These are phyloP conservation scores for Coniochaeta sp. DNA, from an alignment of 2,329 filamentous ascomycete genomes.

Conservation along the genomic window DNA sequence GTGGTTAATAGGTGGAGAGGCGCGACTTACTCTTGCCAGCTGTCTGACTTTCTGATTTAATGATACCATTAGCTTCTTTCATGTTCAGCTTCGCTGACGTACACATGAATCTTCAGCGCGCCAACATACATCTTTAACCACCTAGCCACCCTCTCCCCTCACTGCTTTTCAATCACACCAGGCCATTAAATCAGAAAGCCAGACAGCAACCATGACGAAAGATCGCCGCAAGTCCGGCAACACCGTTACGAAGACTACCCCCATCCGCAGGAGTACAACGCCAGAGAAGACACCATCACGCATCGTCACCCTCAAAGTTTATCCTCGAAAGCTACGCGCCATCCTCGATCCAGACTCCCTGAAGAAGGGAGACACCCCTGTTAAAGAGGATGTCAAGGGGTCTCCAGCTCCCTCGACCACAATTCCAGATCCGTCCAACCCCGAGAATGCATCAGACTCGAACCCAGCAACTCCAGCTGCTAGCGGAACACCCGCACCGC, in stretches of 20 bases:
- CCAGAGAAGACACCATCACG: constrained; percentile 19
- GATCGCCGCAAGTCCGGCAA: constrained; percentile 34
- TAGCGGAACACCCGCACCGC: constrained; percentile 44
- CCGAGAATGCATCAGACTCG: constrained; percentile 52
- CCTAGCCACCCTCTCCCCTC: not conserved
- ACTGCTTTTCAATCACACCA: constrained; percentile 1
- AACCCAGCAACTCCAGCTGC: constrained; percentile 51
- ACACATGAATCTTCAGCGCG: no score
- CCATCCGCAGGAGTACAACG: constrained; percentile 8
- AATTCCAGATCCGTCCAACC: constrained; percentile 26
- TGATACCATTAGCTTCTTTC: not conserved
- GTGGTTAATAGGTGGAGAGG: not conserved
- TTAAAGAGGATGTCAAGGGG: constrained; percentile 29
- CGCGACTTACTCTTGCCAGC: not conserved
- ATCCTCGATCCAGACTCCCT: constrained; percentile 35
- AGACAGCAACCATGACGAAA: constrained; percentile 26
- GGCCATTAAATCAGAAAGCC: constrained; percentile 12
- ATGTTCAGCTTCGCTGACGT: no score
- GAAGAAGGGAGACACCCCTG: constrained; percentile 31
- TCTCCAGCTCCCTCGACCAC: constrained; percentile 37
- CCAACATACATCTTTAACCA: not conserved
- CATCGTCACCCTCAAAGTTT: constrained; percentile 45
- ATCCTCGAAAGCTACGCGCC: constrained; percentile 40
- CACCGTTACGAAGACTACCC: constrained; percentile 12
- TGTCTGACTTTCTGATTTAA: not conserved